These are phyloP conservation scores for Scheffersomyces amazonensis DNA, from an alignment of 805 yeast genomes.

Conservation along the genomic window DNA sequence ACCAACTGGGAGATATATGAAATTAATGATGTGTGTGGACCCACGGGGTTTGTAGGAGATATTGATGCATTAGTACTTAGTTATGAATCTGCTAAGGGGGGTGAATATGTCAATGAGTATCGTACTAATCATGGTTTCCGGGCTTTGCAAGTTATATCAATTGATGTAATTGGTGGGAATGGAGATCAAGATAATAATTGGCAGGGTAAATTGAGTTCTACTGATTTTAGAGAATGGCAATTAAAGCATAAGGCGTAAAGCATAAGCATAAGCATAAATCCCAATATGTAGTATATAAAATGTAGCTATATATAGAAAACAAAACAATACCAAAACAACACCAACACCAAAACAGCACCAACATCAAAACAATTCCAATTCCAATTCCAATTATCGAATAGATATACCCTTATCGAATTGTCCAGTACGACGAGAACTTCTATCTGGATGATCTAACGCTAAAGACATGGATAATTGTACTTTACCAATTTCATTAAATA, in stretches of 20 bases:
- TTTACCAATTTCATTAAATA: constrained; percentile 51
- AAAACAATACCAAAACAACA: too few relatives aligned
- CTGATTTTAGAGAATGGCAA: constrained; percentile 55
- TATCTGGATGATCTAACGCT: constrained; percentile 87
- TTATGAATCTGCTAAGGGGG: constrained; percentile 77
- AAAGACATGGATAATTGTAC: constrained; percentile 47
- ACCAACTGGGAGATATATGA: constrained; percentile 52
- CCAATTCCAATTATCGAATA: too few relatives aligned
- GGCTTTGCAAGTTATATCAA: constrained; percentile 35
- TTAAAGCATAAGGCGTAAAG: too few relatives aligned
- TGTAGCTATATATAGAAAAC: neutral
- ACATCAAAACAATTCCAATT: too few relatives aligned
- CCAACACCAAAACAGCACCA: too few relatives aligned
- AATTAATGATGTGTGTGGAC: constrained; percentile 89
- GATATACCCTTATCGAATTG: constrained; percentile 43
- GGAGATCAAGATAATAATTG: constrained; percentile 41
- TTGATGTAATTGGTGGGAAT: constrained; percentile 62
- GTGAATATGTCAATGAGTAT: constrained; percentile 61
- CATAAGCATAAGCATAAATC: too few relatives aligned
- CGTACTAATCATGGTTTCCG: constrained; percentile 57
- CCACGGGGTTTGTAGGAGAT: constrained; percentile 72
- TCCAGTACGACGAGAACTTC: constrained; percentile 47
- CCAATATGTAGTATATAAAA: neutral
- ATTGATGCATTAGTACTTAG: constrained; percentile 83
- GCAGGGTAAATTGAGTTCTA: constrained; percentile 80